A percentile compares a stretch with the other conserved stretches of the same genome.
These are phyloP conservation scores for Solanum verrucosum DNA, from an alignment of 257 asterid genomes.

Conservation along the genomic window DNA sequence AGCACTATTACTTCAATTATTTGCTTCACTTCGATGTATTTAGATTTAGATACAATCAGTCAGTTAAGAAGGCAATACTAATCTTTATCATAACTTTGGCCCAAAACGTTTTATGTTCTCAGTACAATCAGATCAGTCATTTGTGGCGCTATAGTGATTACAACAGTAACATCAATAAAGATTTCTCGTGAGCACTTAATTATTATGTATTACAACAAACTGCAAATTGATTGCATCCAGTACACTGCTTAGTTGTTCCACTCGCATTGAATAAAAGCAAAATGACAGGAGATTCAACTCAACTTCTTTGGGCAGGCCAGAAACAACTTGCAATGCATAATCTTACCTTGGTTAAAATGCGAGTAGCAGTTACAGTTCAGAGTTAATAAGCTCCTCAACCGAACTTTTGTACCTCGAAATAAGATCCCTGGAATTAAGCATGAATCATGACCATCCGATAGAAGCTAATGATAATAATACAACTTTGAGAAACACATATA, in stretches of 20 bases:
- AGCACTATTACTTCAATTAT: not conserved
- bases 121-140: not conserved
- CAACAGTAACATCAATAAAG: not conserved
- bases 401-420: constrained; percentile 51
- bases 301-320: not conserved
- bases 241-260: not conserved
- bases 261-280: not conserved
- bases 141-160: not conserved
- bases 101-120: not conserved
- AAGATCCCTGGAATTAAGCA: constrained; percentile 52
- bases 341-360: not conserved
- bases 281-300: not conserved
- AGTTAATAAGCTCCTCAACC: constrained; percentile 58
- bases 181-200: not conserved
- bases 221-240: not conserved
- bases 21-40: not conserved
- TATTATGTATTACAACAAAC: not conserved
- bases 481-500: not conserved
- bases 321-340: not conserved
- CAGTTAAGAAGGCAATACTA: not conserved
- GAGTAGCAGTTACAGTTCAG: constrained; percentile 33
- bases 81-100: not conserved
- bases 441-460: not conserved
- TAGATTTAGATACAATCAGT: not conserved
- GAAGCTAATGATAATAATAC: not conserved